Evolutionary conservation across 2,329 filamentous ascomycete genomes (phyloP).

Genomic region (Cladobotryum protrusum): DNA sequence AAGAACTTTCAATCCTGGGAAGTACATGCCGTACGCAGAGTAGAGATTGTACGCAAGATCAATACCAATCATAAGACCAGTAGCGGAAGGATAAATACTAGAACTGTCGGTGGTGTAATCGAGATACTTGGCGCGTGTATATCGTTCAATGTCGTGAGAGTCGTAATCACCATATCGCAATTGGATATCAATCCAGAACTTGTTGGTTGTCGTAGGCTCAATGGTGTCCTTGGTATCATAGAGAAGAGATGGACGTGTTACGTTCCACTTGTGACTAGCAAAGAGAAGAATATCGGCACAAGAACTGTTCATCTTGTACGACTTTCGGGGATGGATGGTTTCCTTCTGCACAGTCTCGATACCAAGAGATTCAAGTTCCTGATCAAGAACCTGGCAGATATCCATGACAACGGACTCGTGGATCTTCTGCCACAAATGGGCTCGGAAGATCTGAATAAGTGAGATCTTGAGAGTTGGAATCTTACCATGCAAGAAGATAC

Average conservation of each 20-base stretch:
- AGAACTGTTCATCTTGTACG: constrained; percentile 99
- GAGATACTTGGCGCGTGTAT: constrained; percentile 94
- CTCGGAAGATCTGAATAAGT: constrained; percentile 97
- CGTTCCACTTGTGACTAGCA: constrained; percentile 98
- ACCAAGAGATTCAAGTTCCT: constrained; percentile 89
- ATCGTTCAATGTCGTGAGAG: constrained; percentile 96
- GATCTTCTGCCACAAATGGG: constrained; percentile 99
- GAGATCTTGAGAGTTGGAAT: constrained; percentile 98
- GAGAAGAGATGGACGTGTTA: constrained; percentile 84
- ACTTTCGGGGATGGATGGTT: constrained; percentile 97
- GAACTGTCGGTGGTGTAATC: constrained; percentile 99
- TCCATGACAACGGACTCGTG: constrained; percentile 99
- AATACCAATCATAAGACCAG: constrained; percentile 94
- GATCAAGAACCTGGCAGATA: constrained; percentile 95
- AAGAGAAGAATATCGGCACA: constrained; percentile 96
- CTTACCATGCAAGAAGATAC: constrained; percentile 98
- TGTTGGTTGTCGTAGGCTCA: constrained; percentile 90
- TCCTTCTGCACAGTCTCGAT: constrained; percentile 99
- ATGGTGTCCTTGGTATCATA: constrained; percentile 97
- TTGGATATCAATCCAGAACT: constrained; percentile 98
- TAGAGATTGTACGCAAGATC: constrained; percentile 98
- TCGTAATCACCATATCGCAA: constrained; percentile 97
- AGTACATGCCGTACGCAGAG: constrained; percentile 97
- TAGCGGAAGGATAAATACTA: constrained; percentile 96
- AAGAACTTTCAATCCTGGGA: constrained; percentile 91